Conservation (phyloP, 352 stramenopile genomes). For the Globisporangium radiosum region DNA sequence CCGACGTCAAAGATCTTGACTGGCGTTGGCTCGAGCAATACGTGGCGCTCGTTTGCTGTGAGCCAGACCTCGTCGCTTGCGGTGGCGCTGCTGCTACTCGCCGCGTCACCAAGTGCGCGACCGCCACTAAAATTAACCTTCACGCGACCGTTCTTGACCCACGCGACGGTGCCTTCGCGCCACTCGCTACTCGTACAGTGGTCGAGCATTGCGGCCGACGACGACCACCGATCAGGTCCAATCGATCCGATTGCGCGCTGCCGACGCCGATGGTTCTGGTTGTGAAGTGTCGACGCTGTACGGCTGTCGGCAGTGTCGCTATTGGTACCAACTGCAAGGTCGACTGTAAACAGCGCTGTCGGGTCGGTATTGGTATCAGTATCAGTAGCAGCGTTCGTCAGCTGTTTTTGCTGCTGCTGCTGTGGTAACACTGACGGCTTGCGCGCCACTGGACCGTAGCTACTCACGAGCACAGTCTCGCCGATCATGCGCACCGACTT, state of each 20-base stretch:
- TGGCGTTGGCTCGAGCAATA: conserved; percentile 38
- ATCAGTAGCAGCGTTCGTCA: not conserved
- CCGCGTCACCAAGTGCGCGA: conserved; percentile 4
- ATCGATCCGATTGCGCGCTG: conserved; percentile 1
- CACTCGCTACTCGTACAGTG: conserved; percentile 23
- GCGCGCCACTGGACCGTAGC: not conserved
- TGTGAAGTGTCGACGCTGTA: conserved; percentile 1
- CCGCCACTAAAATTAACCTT: conserved; percentile 52
- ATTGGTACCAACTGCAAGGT: conserved; percentile 11
- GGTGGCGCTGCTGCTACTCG: not conserved
- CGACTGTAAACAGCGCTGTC: conserved; percentile 27
- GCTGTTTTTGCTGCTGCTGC: not conserved
- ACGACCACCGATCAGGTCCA: not conserved
- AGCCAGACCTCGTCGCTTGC: conserved; percentile 39
- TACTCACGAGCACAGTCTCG: conserved; percentile 36
- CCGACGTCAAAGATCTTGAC: conserved; percentile 44
- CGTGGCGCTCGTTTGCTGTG: conserved; percentile 27
- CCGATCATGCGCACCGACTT: conserved; percentile 56
- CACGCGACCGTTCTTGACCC: conserved; percentile 47
- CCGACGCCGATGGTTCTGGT: not conserved
- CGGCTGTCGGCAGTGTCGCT: not conserved
- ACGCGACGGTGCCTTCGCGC: conserved; percentile 50
- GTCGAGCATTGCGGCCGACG: conserved; percentile 1
- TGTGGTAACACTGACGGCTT: not conserved
- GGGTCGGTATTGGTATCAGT: conserved; percentile 6